phyloP scores from a whole-genome alignment of 768 basidiomycete genomes.

The Rickenella mellea region DNA sequence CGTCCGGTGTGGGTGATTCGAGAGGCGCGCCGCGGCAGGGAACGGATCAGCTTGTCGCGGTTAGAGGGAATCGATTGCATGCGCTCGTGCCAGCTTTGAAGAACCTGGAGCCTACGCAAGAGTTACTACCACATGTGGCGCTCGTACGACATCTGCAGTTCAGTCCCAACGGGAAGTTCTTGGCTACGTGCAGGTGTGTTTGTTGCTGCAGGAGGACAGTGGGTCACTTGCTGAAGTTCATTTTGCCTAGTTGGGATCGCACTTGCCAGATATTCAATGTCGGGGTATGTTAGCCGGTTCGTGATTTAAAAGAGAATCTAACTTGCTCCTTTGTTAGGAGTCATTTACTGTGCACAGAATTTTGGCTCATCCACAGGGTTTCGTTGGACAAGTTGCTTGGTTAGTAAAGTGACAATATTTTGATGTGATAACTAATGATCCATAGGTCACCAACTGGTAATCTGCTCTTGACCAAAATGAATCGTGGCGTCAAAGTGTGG shows the following conservation, averaged over 20 bases:
- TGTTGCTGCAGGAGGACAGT: conserved; percentile 1
- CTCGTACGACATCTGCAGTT: conserved; percentile 69
- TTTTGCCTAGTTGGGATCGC: conserved; percentile 49
- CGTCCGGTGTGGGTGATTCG: conserved; percentile 12
- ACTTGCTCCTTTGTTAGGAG: conserved; percentile 27
- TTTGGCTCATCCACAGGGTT: conserved; percentile 60
- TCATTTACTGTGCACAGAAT: conserved; percentile 51
- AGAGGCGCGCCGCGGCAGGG: conserved; percentile 9
- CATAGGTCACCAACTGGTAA: conserved; percentile 56
- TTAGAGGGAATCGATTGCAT: conserved; percentile 44
- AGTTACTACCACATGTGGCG: conserved; percentile 53
- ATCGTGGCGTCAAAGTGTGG: conserved; percentile 63
- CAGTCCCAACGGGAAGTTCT: conserved; percentile 63
- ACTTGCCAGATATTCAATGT: conserved; percentile 61
- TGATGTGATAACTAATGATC: not conserved
- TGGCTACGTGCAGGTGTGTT: conserved; percentile 61
- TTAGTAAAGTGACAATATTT: conserved; percentile 15
- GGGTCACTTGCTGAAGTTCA: conserved; percentile 5
- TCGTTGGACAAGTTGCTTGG: conserved; percentile 74
- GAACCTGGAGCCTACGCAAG: conserved; percentile 45
- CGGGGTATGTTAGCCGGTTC: conserved; percentile 32
- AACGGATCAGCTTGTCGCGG: conserved; percentile 18
- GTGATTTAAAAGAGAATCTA: not conserved
- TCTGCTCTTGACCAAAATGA: conserved; percentile 54
- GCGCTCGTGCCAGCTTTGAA: conserved; percentile 46